Base-by-base conservation (phyloP, 495 filamentous ascomycete genomes). In the Tricharina praecox region DNA sequence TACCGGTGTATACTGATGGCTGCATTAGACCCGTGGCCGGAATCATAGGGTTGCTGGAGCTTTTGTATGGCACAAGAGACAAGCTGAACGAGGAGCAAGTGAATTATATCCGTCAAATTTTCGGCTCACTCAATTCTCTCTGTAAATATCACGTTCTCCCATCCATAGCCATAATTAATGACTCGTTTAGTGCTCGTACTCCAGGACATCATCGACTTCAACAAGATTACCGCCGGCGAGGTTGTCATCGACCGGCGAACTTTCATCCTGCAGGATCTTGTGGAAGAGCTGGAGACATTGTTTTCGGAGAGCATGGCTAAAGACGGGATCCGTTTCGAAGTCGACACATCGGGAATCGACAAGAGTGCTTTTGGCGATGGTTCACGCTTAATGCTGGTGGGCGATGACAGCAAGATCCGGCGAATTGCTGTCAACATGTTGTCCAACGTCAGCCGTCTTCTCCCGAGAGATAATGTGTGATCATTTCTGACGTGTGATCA, bases 201-300 rank as follows among this genome's bases (percentile, higher is more conserved):
- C 28, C 56, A 60, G 20, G 56, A 56, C 26, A 18, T 56, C 23
- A 60, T 53, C 43, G 50, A 60, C 28, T 60, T 56, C 41, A 49
- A 53, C 24, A 53, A 40, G 18, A 56, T 60, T 33, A 52, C 50
- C 20, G 25, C 44, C 4, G 32, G 50, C 2, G 50, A 49, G 23
- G 23, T 52, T 24, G 37, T 37, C 8, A 19, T 48, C 23, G 50
- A 47, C 3, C 21, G 45, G 21, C 41, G 48, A 10, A 23, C 37
- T 15, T 56, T 61, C 36, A 33, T 47, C 26, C 42, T 59, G 13
- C 47, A 52, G 23, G 28, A 54, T 16, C 39, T 60, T 1, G 50
- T 56, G 16, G 48, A 51, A 20, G 58, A 56, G 15, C 2, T 61
- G 4, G 19, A 53, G 24, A 53, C 42, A 1, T 20, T 54, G 8